Conservation (phyloP, 2,329 filamentous ascomycete species). For the Neofusicoccum sp. region DNA sequence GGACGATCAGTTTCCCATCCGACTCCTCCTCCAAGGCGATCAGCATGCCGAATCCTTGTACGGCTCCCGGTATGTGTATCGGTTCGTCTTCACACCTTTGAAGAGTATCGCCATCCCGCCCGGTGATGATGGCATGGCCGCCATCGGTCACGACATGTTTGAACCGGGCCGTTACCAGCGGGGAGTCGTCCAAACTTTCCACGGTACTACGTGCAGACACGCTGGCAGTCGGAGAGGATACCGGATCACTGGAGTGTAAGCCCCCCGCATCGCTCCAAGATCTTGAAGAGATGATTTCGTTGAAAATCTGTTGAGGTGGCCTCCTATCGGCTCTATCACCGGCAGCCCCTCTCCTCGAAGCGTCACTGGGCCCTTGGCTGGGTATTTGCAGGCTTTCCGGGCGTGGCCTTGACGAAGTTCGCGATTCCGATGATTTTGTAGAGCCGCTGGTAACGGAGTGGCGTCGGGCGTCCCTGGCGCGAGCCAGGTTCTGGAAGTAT, state of each 20-base stretch:
- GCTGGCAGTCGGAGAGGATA: conserved; percentile 30
- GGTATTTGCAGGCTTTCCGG: background rate
- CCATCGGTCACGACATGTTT: conserved; percentile 75
- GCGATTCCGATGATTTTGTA: conserved; percentile 20
- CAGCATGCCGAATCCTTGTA: conserved; percentile 79
- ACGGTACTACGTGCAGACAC: conserved; percentile 38
- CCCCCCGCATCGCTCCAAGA: conserved; percentile 26
- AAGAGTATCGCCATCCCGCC: conserved; percentile 69
- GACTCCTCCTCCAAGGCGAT: conserved; percentile 72
- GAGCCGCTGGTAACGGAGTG: conserved; percentile 36
- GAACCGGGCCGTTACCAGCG: conserved; percentile 71
- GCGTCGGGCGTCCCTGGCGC: conserved; percentile 32
- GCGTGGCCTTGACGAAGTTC: background rate
- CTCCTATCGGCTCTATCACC: conserved; percentile 15
- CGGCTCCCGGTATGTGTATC: conserved; percentile 81
- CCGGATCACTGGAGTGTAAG: conserved; percentile 27
- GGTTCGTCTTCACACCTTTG: conserved; percentile 90
- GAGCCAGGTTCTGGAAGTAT: conserved; percentile 41
- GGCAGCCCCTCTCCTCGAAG: background rate
- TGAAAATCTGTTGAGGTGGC: conserved; percentile 39
- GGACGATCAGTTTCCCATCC: conserved; percentile 67
- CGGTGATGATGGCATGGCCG: conserved; percentile 82
- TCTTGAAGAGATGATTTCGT: conserved; percentile 35
- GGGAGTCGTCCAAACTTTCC: conserved; percentile 43
- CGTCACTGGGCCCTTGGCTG: background rate